These are phyloP conservation scores for Acanthamoeba rhysodes DNA, from an alignment of 208 protist species.

Conservation along the genomic window DNA sequence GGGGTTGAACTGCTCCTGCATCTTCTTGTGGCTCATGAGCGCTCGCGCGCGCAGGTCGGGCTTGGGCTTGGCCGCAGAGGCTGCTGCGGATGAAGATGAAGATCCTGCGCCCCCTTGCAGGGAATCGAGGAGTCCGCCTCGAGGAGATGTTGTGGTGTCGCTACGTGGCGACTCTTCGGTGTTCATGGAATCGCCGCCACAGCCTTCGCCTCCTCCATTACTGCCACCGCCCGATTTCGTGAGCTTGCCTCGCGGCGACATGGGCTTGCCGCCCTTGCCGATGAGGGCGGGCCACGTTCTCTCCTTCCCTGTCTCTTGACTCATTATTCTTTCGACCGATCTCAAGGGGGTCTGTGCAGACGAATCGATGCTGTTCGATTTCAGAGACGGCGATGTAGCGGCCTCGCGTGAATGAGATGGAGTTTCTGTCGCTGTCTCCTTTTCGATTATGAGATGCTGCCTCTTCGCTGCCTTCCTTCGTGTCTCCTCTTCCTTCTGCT, in stretches of 20 bases:
- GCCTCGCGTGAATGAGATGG: too few species aligned
- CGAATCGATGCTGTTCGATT: not conserved
- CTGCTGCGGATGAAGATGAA: not conserved
- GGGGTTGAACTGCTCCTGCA: slow-evolving; percentile 21
- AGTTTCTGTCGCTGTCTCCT: not conserved
- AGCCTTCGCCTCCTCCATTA: not conserved
- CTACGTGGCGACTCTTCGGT: not conserved
- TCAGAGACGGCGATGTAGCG: too few species aligned
- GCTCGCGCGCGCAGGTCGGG: slow-evolving; percentile 13
- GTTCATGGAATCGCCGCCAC: not conserved
- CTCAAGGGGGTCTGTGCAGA: not conserved
- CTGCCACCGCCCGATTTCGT: not conserved
- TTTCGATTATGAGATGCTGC: too few species aligned
- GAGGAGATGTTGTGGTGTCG: not conserved
- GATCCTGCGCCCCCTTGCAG: not conserved
- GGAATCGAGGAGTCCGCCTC: not conserved
- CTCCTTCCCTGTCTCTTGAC: not conserved
- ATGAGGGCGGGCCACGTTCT: not conserved
- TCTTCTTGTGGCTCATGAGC: slow-evolving; percentile 33
- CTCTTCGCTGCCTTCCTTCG: too few species aligned
- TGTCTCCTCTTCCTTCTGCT: not conserved
- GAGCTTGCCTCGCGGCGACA: not conserved
- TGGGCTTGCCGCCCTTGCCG: not conserved
- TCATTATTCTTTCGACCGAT: not conserved
- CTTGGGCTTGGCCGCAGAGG: not conserved